Percentiles rank a stretch among this genome's conserved stretches.
phyloP scores from a whole-genome alignment of 768 basidiomycete genomes.

The Boletus subparvulus region DNA sequence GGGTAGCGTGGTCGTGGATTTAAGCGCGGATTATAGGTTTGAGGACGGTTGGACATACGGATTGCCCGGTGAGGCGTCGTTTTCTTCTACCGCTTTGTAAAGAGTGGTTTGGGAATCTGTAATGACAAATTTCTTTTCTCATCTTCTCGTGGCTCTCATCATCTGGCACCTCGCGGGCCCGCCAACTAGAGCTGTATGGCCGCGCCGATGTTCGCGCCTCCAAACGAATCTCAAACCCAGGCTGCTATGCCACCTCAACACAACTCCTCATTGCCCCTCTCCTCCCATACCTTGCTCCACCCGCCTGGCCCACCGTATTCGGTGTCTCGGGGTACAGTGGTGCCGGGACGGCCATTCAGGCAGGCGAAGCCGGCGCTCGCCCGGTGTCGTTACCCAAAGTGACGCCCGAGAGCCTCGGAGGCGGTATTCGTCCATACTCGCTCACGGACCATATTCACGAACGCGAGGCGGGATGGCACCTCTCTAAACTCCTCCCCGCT shows the following conservation, averaged over 20 bases:
- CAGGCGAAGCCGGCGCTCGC: slow-evolving; percentile 58
- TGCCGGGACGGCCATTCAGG: slow-evolving; percentile 79
- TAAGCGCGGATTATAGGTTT: slow-evolving; percentile 94
- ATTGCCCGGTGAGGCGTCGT: slow-evolving; percentile 87
- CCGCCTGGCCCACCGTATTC: slow-evolving; percentile 78
- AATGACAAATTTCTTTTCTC: slow-evolving; percentile 37
- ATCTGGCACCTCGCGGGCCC: background rate
- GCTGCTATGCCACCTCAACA: slow-evolving; percentile 92
- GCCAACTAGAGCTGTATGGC: slow-evolving; percentile 75
- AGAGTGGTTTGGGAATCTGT: slow-evolving; percentile 33
- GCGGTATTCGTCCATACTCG: slow-evolving; percentile 80
- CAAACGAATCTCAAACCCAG: slow-evolving; percentile 93
- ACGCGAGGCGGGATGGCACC: slow-evolving; percentile 86
- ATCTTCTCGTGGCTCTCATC: slow-evolving; percentile 21
- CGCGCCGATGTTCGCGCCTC: slow-evolving; percentile 66
- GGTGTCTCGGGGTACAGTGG: slow-evolving; percentile 95
- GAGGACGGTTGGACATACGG: slow-evolving; percentile 97
- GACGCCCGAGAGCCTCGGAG: slow-evolving; percentile 66
- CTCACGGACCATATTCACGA: slow-evolving; percentile 99
- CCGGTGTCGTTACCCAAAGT: slow-evolving; percentile 83
- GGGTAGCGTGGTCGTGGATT: slow-evolving; percentile 80
- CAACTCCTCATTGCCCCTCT: slow-evolving; percentile 93
- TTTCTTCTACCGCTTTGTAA: slow-evolving; percentile 25
- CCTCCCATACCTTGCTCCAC: slow-evolving; percentile 60
- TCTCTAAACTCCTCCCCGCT: slow-evolving; percentile 55